Base-by-base conservation (phyloP, 2,329 filamentous ascomycete genomes). In the Sporothrix pseudoabietina region DNA sequence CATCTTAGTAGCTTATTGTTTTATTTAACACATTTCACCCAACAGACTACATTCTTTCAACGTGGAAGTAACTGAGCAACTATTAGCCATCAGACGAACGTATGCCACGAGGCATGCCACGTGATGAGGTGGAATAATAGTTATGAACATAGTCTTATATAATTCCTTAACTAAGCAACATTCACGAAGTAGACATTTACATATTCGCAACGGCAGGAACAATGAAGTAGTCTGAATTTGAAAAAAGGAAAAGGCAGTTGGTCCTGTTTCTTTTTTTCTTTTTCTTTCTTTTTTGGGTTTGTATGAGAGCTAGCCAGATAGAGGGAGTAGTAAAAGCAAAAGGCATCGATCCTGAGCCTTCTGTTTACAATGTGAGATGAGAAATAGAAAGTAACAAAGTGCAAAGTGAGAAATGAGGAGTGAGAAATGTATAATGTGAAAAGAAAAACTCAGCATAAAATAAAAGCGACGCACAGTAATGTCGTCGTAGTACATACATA, bases 401-500 rank as follows among this genome's bases (percentile, higher is more conserved):
- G 26, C 26, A 26, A 26, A 26, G 26, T 32, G 39, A 61, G 39
- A 26, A 49, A 41, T n/a, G n/a, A 41, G 4, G 39, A 39, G 26
- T 6, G 44, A n/a, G 57, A 54, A 66, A 30, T 22, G 26, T 39
- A 61, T 3, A n/a, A 35, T n/a, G 52, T 26, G n/a, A 68, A 16
- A 16, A 14, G n/a, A 47, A 8, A 35, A 19, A 10, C 61, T 5
- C 61, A 22, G 30, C 3, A 49, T 49, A 52, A 32, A 16, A 49
- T 3, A 68, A 49, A 32, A 9, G 26, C 12, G 44, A 52, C 12
- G 39, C 39, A 49, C 16, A 52, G 32, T 12, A 32, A 59, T 44
- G 59, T 65, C 39, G 61, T 66, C n/a, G n/a, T 1, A 66, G 39
- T 66, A 47, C 61, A 47, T 47, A 47, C 61, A 47, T 30, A 47